Evolutionary conservation across 352 stramenopile genomes (phyloP).

Genomic region (Globisporangium viniferum): DNA sequence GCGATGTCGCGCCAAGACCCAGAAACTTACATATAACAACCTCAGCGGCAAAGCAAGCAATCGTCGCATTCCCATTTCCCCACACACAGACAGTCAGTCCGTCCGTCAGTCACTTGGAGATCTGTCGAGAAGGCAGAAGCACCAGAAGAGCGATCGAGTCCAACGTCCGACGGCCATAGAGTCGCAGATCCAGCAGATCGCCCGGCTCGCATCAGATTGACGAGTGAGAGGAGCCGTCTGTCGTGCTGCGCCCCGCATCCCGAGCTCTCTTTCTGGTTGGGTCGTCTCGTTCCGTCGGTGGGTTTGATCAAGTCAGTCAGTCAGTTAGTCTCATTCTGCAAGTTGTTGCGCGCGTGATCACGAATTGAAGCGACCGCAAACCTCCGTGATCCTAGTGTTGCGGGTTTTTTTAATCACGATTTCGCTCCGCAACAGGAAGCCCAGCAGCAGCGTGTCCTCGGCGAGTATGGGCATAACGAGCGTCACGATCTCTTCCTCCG

Average conservation of each 20-base stretch:
- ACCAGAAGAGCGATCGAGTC: conserved; percentile 3
- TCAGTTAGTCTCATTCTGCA: background rate
- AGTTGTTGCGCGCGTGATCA: background rate
- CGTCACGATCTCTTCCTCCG: conserved; percentile 13
- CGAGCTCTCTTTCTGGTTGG: background rate
- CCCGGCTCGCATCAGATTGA: background rate
- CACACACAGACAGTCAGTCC: conserved; percentile 7
- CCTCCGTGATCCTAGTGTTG: background rate
- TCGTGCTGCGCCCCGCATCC: background rate
- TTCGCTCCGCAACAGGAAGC: conserved; percentile 17
- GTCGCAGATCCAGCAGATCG: background rate
- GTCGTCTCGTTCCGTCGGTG: background rate
- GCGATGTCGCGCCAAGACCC: background rate
- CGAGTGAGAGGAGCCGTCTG: background rate
- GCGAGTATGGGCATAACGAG: conserved; percentile 10
- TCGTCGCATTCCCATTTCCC: background rate
- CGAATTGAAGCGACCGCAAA: background rate
- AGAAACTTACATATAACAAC: background rate
- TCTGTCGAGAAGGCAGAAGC: conserved; percentile 1
- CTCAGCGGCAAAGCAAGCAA: background rate
- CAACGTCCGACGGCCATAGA: background rate
- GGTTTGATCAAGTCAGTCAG: background rate
- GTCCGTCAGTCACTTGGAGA: conserved; percentile 1
- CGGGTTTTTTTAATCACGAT: conserved; percentile 6
- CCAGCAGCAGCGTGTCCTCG: conserved; percentile 4